Percentiles rank a stretch among this genome's conserved stretches.
Conservation (phyloP, 805 yeast species). For the Wickerhamiella hasegawae region DNA sequence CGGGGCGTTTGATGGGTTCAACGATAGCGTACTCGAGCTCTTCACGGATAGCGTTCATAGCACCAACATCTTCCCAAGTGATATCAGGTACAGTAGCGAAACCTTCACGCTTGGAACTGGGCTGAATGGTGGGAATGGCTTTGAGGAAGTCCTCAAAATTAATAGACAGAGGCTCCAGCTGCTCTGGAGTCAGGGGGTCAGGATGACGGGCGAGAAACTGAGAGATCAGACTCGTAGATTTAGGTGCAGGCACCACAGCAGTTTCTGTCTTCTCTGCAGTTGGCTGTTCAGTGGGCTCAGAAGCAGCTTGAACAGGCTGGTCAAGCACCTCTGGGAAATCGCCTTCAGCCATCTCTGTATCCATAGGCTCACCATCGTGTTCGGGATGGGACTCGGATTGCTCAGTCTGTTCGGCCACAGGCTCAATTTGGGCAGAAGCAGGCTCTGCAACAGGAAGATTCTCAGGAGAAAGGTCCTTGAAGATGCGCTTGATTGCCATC, state of each 20-base stretch:
- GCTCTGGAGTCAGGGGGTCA: constrained; percentile 56
- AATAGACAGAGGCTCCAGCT: constrained; percentile 61
- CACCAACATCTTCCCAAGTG: constrained; percentile 91
- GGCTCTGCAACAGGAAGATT: too few species aligned
- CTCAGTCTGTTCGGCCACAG: neutral
- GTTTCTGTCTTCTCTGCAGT: neutral
- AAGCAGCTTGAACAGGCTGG: too few species aligned
- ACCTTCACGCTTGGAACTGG: constrained; percentile 95
- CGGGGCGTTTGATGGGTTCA: constrained; percentile 89
- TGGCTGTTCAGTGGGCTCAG: neutral
- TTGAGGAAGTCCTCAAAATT: constrained; percentile 62
- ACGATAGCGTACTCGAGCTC: constrained; percentile 96
- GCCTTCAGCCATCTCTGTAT: neutral
- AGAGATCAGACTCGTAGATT: constrained; percentile 6
- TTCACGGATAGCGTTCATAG: constrained; percentile 59
- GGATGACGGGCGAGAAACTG: constrained; percentile 60
- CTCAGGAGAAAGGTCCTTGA: constrained; percentile 28
- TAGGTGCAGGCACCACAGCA: neutral
- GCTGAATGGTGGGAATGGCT: constrained; percentile 88
- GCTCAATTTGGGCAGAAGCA: neutral
- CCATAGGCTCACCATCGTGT: constrained; percentile 6
- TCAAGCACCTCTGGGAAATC: too few species aligned
- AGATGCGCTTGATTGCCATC: constrained; percentile 82
- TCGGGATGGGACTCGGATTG: neutral
- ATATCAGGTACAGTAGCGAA: constrained; percentile 98